Conservation (phyloP, 495 filamentous ascomycete genomes). For the Neurospora tetraspora region DNA sequence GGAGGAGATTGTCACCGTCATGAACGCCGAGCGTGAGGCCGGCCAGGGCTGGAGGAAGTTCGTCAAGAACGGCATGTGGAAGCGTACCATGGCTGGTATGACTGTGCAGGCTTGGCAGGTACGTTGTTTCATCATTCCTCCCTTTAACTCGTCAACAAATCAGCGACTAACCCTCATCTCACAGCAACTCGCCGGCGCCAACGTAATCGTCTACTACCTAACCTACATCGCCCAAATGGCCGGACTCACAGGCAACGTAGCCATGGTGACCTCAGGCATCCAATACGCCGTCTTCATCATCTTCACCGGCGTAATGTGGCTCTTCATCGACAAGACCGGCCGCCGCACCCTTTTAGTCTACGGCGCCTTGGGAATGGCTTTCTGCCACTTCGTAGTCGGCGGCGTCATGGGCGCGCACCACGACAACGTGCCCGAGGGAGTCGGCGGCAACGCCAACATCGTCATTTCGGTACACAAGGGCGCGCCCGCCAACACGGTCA, state of each 20-base stretch:
- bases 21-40: conserved; percentile 47
- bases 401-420: conserved; percentile 40
- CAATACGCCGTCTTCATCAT: conserved; percentile 72
- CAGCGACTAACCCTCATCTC: conserved; percentile 20
- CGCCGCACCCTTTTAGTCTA: conserved; percentile 58
- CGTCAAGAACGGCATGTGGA: conserved; percentile 58
- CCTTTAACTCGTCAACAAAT: conserved; percentile 3
- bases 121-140: not conserved
- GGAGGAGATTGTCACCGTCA: conserved; percentile 55
- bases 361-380: conserved; percentile 59
- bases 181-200: conserved; percentile 61
- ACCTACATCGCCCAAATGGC: conserved; percentile 67
- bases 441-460: conserved; percentile 58
- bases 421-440: conserved; percentile 40
- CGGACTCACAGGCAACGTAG: conserved; percentile 50
- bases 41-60: conserved; percentile 48
- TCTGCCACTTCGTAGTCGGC: conserved; percentile 60
- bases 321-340: conserved; percentile 68
- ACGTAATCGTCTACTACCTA: conserved; percentile 62
- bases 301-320: conserved; percentile 53
- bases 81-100: conserved; percentile 58
- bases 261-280: conserved; percentile 56
- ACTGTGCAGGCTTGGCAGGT: conserved; percentile 48
- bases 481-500: conserved; percentile 53
- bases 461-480: conserved; percentile 48